Base-by-base conservation (phyloP, 306 rosid genomes). In the Trifolium fragiferum region DNA sequence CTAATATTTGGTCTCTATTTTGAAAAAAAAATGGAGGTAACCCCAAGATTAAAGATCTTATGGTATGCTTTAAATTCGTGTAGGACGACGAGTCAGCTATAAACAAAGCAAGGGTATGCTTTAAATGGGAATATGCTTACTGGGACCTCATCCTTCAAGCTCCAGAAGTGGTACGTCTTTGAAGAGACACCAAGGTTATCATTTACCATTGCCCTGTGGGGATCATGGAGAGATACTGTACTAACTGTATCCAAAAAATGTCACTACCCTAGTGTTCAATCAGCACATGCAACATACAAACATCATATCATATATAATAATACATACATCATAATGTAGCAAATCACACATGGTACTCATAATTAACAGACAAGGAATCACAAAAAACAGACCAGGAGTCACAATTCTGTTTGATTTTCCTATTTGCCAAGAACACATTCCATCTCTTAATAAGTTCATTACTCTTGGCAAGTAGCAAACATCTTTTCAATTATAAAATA, bases 371-470 rank as follows among this genome's bases (percentile, higher is more conserved):
- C 65, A 10, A 53, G 19, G 33, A 47, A 27, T 69, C 27, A 19
- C 35, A 69, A 69, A 32, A 27, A n/a, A 58, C 67, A 55, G 41
- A 72, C 65, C 10, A 53, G 12, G 33, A 49, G n/a, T 69, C 27
- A 19, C 35, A 69, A 69, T 49, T 51, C 49, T 51, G 4, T n/a
- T 15, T 66, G 30, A 25, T 27, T 72, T 1, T 19, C 4, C 41
- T 40, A 57, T 57, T 23, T 21, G 20, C 75, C 10, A 70, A 54
- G 27, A 58, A 53, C 75, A 70, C 20, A 51, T 30, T 49, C 44
- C 30, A 68, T 49, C 73, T 30, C n/a, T 66, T 12, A 27, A 13
- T 21, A 47, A 25, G 10, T 54, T 50, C 25, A 57, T 5, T 57
- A 57, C 35, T 57, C 62, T 57, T 57, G 65, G 65, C 19, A 27